Base-by-base conservation (phyloP, 257 asterid species). In the Solanum phureja region DNA sequence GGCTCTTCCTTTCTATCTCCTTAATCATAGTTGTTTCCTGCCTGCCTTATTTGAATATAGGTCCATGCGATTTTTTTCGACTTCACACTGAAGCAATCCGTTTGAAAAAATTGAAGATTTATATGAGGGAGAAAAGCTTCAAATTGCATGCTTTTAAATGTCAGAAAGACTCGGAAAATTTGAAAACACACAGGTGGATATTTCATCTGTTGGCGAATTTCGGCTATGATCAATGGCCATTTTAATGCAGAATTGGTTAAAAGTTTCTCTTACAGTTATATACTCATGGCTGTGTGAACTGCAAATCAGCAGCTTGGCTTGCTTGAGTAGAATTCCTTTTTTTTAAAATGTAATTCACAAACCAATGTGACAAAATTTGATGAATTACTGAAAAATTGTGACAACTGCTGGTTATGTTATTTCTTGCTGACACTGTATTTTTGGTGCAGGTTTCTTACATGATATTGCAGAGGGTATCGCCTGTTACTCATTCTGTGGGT, bases 401-500 rank as follows among this genome's bases (percentile, higher is more conserved):
- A 49, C 69, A 10, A 16, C 21, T 29, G 29, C 44, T 82, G 69
- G 18, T 82, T 82, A 49, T 49, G 86, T 31, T 49, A 49, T 49
- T 49, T 31, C 69, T 31, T 52, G 90, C 89, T 90, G 56, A 86
- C 75, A 91, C 44, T 21, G 58, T 84, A 73, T 73, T 89, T 60
- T 44, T 90, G 84, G 60, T 87, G 90, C 96, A 96, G 98, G 97
- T 96, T 73, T 92, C 99, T 18, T 96, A 95, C 93, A 96, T 95
- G 98, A 94, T 96, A 89, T 88, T 96, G 92, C 97, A 94, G 91
- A 95, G 98, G 49, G 98, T 95, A 68, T 96, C 98, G 23, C 99
- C 98, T 16, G 95, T 96, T 60, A 95, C 98, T n/a, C 99, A 96
- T 88, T 95, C 99, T 6, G 98, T 96, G 21, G 98, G 96, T 68